Evolutionary conservation across 208 protist genomes (phyloP).

Genomic region (Leishmania tarentolae): DNA sequence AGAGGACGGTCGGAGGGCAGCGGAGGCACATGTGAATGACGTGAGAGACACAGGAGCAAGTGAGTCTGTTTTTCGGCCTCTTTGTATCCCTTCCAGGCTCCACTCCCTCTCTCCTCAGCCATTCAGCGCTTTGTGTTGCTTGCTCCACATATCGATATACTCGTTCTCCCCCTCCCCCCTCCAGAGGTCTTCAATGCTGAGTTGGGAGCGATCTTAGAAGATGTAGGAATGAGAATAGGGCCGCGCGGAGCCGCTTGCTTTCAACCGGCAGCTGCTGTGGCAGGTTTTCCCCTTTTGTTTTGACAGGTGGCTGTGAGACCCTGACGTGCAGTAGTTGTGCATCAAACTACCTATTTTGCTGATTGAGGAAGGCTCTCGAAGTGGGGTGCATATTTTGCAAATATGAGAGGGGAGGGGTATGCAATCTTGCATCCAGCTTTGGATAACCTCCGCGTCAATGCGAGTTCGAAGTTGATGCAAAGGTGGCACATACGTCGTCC

Average conservation of each 20-base stretch:
- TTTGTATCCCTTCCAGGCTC: background rate
- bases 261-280: background rate
- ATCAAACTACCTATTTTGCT: background rate
- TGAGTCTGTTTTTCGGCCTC: background rate
- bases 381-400: background rate
- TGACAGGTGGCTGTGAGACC: background rate
- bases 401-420: background rate
- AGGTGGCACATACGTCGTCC: background rate
- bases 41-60: background rate
- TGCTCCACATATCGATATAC: background rate
- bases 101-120: background rate
- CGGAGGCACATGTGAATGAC: background rate
- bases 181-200: background rate
- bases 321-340: background rate
- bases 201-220: background rate
- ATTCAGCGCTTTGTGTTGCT: background rate
- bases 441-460: background rate
- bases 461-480: background rate
- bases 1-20: background rate
- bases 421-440: background rate
- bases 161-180: background rate
- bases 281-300: background rate
- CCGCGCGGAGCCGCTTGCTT: too few species aligned
- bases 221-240: background rate
- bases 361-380: background rate